Evolutionary conservation across 208 protist genomes (phyloP).

Genomic region (Leishmania mexicana): DNA sequence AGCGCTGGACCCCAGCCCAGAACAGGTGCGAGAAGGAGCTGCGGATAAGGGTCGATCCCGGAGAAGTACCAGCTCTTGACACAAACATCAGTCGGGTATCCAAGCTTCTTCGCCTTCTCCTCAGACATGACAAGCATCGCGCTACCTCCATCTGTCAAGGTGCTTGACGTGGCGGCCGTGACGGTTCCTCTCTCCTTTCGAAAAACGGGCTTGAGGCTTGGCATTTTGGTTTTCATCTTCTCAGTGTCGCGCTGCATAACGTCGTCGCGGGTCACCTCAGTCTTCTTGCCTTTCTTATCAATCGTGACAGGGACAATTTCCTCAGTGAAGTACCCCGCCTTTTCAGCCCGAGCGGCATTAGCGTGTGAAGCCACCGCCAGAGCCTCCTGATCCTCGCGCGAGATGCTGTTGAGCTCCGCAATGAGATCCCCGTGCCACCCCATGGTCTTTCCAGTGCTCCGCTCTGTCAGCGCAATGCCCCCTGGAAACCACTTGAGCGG

Average conservation of each 20-base stretch:
- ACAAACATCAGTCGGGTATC: conserved; percentile 72
- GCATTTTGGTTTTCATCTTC: conserved; percentile 69
- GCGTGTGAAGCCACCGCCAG: conserved; percentile 69
- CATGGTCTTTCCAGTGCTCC: conserved; percentile 90
- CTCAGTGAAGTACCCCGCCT: conserved; percentile 73
- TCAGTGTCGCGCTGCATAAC: conserved; percentile 65
- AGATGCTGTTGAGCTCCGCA: conserved; percentile 75
- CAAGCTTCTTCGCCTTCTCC: conserved; percentile 74
- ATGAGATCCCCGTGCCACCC: conserved; percentile 89
- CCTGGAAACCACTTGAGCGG: conserved; percentile 71
- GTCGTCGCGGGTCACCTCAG: conserved; percentile 60
- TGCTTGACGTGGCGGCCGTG: conserved; percentile 76
- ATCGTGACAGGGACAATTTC: conserved; percentile 69
- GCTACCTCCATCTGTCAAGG: conserved; percentile 82
- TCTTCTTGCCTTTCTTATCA: conserved; percentile 42
- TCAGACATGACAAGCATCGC: conserved; percentile 89
- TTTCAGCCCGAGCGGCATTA: conserved; percentile 63
- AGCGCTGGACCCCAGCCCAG: conserved; percentile 76
- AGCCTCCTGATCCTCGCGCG: conserved; percentile 69
- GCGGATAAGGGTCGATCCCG: conserved; percentile 86
- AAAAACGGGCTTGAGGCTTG: conserved; percentile 73
- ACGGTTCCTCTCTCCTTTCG: conserved; percentile 80
- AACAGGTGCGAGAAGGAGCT: conserved; percentile 85
- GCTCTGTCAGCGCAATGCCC: conserved; percentile 55
- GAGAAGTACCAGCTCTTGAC: conserved; percentile 76